Percentiles rank a stretch among this genome's conserved stretches.
Evolutionary conservation across 345 rosid species (phyloP).

Genomic region (Syzygium aqueum): DNA sequence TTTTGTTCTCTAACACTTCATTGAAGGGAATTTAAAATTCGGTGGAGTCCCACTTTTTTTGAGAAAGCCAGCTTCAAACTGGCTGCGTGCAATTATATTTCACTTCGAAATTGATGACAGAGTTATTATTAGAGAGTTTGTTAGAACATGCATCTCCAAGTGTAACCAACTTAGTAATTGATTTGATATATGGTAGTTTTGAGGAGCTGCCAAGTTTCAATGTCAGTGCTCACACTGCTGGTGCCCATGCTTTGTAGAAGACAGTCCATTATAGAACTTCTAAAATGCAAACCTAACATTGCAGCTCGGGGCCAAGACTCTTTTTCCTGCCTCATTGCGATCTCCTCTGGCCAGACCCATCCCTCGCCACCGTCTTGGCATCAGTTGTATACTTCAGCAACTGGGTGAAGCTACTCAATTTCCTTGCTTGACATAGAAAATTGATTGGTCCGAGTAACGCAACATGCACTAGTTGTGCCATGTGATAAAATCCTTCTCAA

Average conservation of each 20-base stretch:
- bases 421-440: not conserved
- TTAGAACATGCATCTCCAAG: too few relatives aligned
- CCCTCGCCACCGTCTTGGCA: not conserved
- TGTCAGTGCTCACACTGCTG: not conserved
- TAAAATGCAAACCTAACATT: slow-evolving; percentile 22
- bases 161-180: not conserved
- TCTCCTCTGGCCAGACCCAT: slow-evolving; percentile 16
- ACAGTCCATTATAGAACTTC: slow-evolving; percentile 10
- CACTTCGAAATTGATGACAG: too few relatives aligned
- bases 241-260: not conserved
- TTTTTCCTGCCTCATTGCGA: slow-evolving; percentile 17
- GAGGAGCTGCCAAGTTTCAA: not conserved
- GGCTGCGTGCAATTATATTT: too few relatives aligned
- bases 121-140: too few relatives aligned
- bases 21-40: too few relatives aligned
- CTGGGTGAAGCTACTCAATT: not conserved
- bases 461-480: not conserved
- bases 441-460: slow-evolving; percentile 5
- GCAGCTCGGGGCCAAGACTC: slow-evolving; percentile 26
- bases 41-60: too few relatives aligned
- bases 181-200: not conserved
- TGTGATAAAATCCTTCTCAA: not conserved
- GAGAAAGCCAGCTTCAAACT: too few relatives aligned
- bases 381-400: not conserved
- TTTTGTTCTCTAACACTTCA: too few relatives aligned